Base-by-base conservation (phyloP, 768 basidiomycete genomes). In the Udeniomyces megalosporus region DNA sequence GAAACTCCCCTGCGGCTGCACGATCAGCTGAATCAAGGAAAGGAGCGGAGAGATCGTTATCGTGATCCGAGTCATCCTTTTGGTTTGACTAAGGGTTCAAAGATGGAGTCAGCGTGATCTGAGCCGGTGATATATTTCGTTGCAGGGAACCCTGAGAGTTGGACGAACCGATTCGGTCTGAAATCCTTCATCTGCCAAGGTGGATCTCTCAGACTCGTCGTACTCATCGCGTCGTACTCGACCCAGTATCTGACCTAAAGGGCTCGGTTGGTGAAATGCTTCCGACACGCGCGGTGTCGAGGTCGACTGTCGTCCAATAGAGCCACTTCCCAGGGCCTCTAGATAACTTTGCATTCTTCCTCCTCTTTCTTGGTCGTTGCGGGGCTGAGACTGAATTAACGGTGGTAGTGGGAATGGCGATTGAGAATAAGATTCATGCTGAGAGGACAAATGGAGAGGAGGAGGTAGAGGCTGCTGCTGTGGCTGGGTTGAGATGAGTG, bases 1-100 rank as follows among this genome's bases (percentile, higher is more conserved):
- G 45, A 26, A 63, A 63, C 24, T 63, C 54, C 2, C 48, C 56
- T 4, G 29, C 42, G 28, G 56, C 56, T 10, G 49, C 47, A n/a
- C 62, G 62, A 14, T 49, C 52, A 14, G 55, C 38, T n/a, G n/a
- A n/a, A 44, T 63, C 62, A 31, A 63, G 62, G 5, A 26, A 46
- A 1, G 62, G 62, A n/a, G 56, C 46, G 20, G 62, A 58, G 15
- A 63, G 62, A 31, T 63, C 62, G 31, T 56, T 49, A n/a, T 57
- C 55, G 24, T 58, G 46, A n/a, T 49, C 34, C 28, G 49, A 38
- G 17, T 52, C 59, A n/a, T n/a, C n/a, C n/a, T n/a, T n/a, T n/a
- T n/a, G n/a, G n/a, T n/a, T n/a, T n/a, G n/a, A n/a, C n/a, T n/a
- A n/a, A n/a, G n/a, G n/a, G n/a, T n/a, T n/a, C n/a, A n/a, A n/a